Conservation (phyloP, 768 basidiomycete genomes). For the Scleroderma bovista region DNA sequence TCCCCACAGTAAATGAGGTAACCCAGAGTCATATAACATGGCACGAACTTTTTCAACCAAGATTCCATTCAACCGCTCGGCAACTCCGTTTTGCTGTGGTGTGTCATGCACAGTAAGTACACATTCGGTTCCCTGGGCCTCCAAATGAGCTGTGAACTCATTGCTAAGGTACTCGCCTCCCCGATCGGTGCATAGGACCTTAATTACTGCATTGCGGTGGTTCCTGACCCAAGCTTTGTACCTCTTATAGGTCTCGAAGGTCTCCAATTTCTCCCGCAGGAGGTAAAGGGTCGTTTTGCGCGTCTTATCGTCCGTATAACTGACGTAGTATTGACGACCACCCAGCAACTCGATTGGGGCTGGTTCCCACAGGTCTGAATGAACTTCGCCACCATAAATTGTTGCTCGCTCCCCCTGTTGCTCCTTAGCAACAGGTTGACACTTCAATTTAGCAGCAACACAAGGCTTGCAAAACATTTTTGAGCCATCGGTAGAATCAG, state of each 20-base stretch:
- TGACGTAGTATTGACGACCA: slow-evolving; percentile 4
- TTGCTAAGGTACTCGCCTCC: slow-evolving; percentile 1
- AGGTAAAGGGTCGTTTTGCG: not conserved
- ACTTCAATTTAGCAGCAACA: not conserved
- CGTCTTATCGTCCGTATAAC: slow-evolving; percentile 9
- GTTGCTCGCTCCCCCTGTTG: not conserved
- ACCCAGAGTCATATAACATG: slow-evolving; percentile 15
- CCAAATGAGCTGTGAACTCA: not conserved
- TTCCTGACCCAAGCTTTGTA: not conserved
- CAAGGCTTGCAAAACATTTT: not conserved
- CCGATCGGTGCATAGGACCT: not conserved
- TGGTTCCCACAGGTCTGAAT: slow-evolving; percentile 1
- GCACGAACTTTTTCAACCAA: slow-evolving; percentile 18
- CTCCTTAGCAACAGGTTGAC: not conserved
- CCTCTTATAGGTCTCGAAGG: not conserved
- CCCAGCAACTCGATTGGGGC: not conserved
- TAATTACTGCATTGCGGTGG: not conserved
- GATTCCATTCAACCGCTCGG: slow-evolving; percentile 25
- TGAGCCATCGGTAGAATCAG: not conserved
- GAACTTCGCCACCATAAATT: not conserved
- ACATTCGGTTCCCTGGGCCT: not conserved
- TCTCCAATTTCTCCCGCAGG: not conserved
- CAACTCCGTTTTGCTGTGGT: slow-evolving; percentile 25
- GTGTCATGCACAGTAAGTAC: slow-evolving; percentile 10
- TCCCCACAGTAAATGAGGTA: slow-evolving; percentile 19